These are phyloP conservation scores for Alternaria novae-zelandiae DNA, from an alignment of 2,329 filamentous ascomycete genomes.

Conservation along the genomic window DNA sequence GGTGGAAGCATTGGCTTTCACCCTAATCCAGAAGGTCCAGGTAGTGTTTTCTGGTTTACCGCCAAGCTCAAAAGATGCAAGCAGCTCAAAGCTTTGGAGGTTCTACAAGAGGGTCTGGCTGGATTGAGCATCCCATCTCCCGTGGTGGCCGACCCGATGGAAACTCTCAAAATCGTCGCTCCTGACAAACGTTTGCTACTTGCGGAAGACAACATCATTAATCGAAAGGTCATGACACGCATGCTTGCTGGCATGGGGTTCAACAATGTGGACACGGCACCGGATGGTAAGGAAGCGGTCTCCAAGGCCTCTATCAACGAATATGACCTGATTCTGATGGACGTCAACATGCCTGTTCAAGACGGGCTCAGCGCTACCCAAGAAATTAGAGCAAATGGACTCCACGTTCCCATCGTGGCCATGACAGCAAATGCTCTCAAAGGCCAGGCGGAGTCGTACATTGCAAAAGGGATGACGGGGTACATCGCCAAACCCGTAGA, in stretches of 20 bases:
- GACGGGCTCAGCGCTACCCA: constrained; percentile 39
- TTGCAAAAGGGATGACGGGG: constrained; percentile 62
- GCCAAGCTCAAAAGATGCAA: constrained; percentile 43
- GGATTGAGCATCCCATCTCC: constrained; percentile 11
- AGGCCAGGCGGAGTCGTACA: constrained; percentile 61
- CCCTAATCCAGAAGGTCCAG: constrained; percentile 54
- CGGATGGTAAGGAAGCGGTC: constrained; percentile 53
- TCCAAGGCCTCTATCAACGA: constrained; percentile 18
- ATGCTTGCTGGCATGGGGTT: constrained; percentile 51
- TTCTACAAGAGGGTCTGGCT: constrained; percentile 18
- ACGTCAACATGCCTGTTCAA: constrained; percentile 45
- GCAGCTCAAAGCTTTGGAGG: constrained; percentile 23
- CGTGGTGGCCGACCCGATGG: constrained; percentile 18
- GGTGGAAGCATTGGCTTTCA: constrained; percentile 59
- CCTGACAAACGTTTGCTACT: constrained; percentile 44
- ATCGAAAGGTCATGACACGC: constrained; percentile 56
- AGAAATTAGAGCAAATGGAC: constrained; percentile 30
- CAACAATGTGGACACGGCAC: constrained; percentile 46
- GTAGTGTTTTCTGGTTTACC: constrained; percentile 61
- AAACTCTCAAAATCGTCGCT: constrained; percentile 31
- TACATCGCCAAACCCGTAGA: constrained; percentile 64
- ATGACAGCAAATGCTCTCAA: constrained; percentile 64
- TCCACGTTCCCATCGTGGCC: constrained; percentile 56
- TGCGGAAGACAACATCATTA: constrained; percentile 58
- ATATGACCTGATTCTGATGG: constrained; percentile 45